Evolutionary conservation across 208 protist genomes (phyloP).

Genomic region (Trypanosoma mega): DNA sequence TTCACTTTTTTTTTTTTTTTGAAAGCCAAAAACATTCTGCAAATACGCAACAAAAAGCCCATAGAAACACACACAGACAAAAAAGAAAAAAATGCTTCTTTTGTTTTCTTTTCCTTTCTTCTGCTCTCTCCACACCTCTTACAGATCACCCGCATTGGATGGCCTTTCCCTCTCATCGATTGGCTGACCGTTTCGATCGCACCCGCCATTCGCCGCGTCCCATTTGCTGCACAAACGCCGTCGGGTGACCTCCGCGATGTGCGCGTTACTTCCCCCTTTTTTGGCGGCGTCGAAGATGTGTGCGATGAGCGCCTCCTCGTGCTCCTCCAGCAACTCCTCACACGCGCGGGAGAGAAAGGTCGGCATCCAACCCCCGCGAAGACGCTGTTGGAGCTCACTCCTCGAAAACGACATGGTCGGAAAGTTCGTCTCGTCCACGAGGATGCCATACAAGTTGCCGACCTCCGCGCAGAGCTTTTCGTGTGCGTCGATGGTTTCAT

Average conservation of each 20-base stretch:
- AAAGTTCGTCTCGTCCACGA: background rate
- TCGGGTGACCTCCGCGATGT: background rate
- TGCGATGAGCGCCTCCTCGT: constrained; percentile 11
- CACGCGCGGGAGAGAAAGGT: constrained; percentile 25
- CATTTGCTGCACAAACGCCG: background rate
- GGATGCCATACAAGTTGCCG: constrained; percentile 7
- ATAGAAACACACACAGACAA: constrained; percentile 1
- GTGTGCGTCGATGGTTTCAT: constrained; percentile 19
- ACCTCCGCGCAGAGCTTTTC: constrained; percentile 21
- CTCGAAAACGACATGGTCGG: constrained; percentile 19
- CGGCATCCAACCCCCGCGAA: constrained; percentile 18
- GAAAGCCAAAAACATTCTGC: background rate
- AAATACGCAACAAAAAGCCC: background rate
- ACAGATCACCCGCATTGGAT: too few relatives aligned
- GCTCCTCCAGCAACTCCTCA: constrained; percentile 22
- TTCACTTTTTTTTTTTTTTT: constrained; percentile 3
- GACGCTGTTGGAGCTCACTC: background rate
- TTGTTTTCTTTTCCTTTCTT: too few relatives aligned
- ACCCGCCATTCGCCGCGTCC: too few relatives aligned
- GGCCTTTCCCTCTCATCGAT: too few relatives aligned
- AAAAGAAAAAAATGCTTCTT: too few relatives aligned
- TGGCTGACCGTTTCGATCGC: too few relatives aligned
- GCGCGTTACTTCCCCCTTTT: background rate
- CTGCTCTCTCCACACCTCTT: background rate
- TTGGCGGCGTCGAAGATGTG: background rate